Base-by-base conservation (phyloP, 768 basidiomycete genomes). In the Leucocoprinus birnbaumii region DNA sequence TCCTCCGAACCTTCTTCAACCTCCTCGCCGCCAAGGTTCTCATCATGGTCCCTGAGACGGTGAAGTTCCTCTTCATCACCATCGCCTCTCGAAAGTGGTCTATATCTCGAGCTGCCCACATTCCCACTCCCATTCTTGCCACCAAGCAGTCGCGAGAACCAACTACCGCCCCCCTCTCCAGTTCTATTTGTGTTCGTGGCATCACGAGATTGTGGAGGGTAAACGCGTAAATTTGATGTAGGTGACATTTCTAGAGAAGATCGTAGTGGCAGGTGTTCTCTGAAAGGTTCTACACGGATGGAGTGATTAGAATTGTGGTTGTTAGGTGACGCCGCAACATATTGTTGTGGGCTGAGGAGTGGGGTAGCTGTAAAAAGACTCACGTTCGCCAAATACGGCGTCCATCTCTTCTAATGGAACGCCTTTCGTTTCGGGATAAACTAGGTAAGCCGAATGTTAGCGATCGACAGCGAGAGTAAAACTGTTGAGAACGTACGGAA, bases 401-500 rank as follows among this genome's bases (percentile, higher is more conserved):
- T 93, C 91, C 84, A 93, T 89, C 64, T 92, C 89, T 69, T 93
- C 90, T 45, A 93, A 70, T 2, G 89, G 85, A 8, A 91, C 80
- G 3, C 89, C 87, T 71, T 80, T 90, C 13, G 89, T 90, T 67
- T 91, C 89, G 1, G 88, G 89, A 64, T 91, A 89, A 58, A 89
- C 88, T 89, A 56, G 14, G 41, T 55, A 25, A 41, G 14, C 35
- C n/a, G 45, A 40, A 48, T 46, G 38, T 51, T 46, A 45, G 13
- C 2, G 13, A 18, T 31, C 16, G 21, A 25, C 19, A 35, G 34
- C 13, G 19, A n/a, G n/a, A 44, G 34, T 4, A 10, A 16, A 44
- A 26, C 22, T 38, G 11, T 31, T 2, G 6, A 10, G 14, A 19
- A 76, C 86, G 48, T 63, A 91, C 83, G 66, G 68, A 89, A 87